Conservation (phyloP, 2,329 filamentous ascomycete genomes). For the Colletotrichum musicola region DNA sequence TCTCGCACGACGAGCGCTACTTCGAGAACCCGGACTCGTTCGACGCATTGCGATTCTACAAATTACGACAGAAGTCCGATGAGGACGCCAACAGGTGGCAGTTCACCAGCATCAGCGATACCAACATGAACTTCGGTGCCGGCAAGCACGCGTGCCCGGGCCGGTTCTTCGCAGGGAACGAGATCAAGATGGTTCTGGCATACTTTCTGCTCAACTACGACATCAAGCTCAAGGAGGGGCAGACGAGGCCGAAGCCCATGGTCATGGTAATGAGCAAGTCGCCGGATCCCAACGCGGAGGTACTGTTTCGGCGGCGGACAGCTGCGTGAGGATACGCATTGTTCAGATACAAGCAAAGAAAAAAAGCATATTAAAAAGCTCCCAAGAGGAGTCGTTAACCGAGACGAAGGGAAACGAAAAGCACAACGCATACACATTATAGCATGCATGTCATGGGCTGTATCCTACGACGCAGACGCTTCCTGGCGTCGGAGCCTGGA, state of each 20-base stretch:
- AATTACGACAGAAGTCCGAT: slow-evolving; percentile 52
- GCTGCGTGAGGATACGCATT: slow-evolving; percentile 4
- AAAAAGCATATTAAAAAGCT: not conserved
- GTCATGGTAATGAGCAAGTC: slow-evolving; percentile 56
- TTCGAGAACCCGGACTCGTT: slow-evolving; percentile 58
- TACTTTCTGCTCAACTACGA: slow-evolving; percentile 59
- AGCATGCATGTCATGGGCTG: not conserved
- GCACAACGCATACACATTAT: not conserved
- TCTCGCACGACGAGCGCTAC: slow-evolving; percentile 55
- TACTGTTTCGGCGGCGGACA: slow-evolving; percentile 54
- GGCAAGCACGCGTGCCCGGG: slow-evolving; percentile 63
- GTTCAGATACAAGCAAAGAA: not conserved
- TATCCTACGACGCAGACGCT: slow-evolving; percentile 1
- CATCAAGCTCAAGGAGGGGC: slow-evolving; percentile 53
- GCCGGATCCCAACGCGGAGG: slow-evolving; percentile 54
- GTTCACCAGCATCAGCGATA: slow-evolving; percentile 57
- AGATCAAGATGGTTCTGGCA: slow-evolving; percentile 59
- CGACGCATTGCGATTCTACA: slow-evolving; percentile 64
- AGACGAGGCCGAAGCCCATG: slow-evolving; percentile 54
- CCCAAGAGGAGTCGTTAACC: slow-evolving; percentile 9
- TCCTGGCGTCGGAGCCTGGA: slow-evolving; percentile 27
- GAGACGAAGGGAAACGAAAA: not conserved
- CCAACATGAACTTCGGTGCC: slow-evolving; percentile 61
- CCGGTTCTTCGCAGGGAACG: slow-evolving; percentile 61
- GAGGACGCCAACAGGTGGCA: slow-evolving; percentile 56